These are phyloP conservation scores for Torulaspora indica DNA, from an alignment of 805 yeast species.

Conservation along the genomic window DNA sequence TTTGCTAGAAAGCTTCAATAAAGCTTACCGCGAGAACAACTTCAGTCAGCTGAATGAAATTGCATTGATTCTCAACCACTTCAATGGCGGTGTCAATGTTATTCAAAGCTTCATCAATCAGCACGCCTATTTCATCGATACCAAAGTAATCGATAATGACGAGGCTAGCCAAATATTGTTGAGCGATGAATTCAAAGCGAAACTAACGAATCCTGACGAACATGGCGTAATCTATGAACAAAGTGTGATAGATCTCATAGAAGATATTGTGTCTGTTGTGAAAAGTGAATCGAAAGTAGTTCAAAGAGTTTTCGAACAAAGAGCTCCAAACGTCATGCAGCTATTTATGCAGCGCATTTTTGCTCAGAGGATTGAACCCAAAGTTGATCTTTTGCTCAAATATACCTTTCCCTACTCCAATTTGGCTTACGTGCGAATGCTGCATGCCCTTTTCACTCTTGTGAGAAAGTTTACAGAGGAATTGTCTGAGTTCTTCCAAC, in stretches of 20 bases:
- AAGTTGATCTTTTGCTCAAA: conserved; percentile 53
- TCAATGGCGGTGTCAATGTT: conserved; percentile 80
- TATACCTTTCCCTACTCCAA: conserved; percentile 59
- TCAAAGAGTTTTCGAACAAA: conserved; percentile 65
- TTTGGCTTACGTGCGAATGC: conserved; percentile 68
- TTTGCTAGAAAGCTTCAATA: conserved; percentile 63
- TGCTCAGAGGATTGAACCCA: conserved; percentile 61
- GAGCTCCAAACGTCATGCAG: conserved; percentile 56
- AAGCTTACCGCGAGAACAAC: conserved; percentile 67
- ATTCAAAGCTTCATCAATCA: conserved; percentile 78
- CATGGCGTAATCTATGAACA: conserved; percentile 48
- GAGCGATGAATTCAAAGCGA: conserved; percentile 52
- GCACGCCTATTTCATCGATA: conserved; percentile 58
- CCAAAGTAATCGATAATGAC: conserved; percentile 31
- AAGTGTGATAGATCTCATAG: conserved; percentile 48
- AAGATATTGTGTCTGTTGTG: conserved; percentile 54
- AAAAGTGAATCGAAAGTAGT: conserved; percentile 71
- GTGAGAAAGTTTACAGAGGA: conserved; percentile 58
- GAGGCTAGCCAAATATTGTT: conserved; percentile 32
- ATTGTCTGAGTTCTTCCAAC: conserved; percentile 54
- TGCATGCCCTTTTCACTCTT: conserved; percentile 60
- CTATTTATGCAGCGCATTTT: conserved; percentile 70
- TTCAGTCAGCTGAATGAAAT: conserved; percentile 67
- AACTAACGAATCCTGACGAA: conserved; percentile 54
- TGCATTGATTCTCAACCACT: conserved; percentile 69